A percentile compares a stretch with the other conserved stretches of the same genome.
These are phyloP conservation scores for Saksenaea oblongispora DNA, from an alignment of 371 early-diverging fungal genomes.

Conservation along the genomic window DNA sequence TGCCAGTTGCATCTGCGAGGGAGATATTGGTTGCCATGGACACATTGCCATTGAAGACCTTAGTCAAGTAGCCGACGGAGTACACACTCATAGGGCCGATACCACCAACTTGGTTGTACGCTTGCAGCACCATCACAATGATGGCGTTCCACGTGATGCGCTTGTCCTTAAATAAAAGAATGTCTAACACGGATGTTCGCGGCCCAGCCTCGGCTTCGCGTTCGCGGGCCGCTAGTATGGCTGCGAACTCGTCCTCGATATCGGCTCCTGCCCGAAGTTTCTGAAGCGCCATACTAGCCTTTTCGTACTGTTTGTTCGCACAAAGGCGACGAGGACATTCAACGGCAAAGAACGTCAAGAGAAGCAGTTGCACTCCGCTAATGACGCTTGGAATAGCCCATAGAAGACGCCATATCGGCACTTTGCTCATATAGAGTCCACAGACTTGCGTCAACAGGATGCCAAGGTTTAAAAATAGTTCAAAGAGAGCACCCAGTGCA, in stretches of 20 bases:
- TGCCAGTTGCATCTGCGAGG: slow-evolving; percentile 41
- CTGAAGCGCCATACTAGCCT: slow-evolving; percentile 58
- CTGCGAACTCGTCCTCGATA: slow-evolving; percentile 39
- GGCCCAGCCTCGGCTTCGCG: slow-evolving; percentile 30
- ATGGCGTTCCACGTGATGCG: slow-evolving; percentile 36
- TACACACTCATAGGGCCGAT: slow-evolving; percentile 52
- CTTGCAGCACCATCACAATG: slow-evolving; percentile 48
- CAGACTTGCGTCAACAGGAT: slow-evolving; percentile 69
- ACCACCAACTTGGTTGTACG: slow-evolving; percentile 51
- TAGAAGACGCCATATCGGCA: slow-evolving; percentile 69
- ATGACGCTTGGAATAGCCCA: slow-evolving; percentile 61
- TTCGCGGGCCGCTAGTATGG: slow-evolving; percentile 37
- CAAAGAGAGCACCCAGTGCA: slow-evolving; percentile 56
- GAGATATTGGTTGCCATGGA: slow-evolving; percentile 38
- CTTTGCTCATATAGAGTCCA: slow-evolving; percentile 62
- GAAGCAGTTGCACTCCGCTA: slow-evolving; percentile 63
- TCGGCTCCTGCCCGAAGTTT: slow-evolving; percentile 56
- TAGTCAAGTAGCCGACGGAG: slow-evolving; percentile 41
- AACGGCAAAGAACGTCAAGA: slow-evolving; percentile 64
- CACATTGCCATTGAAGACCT: slow-evolving; percentile 28
- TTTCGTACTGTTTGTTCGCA: slow-evolving; percentile 50
- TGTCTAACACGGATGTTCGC: slow-evolving; percentile 40
- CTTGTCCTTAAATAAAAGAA: slow-evolving; percentile 35
- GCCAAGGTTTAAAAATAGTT: slow-evolving; percentile 73
- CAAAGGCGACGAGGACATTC: slow-evolving; percentile 81